Percentiles rank a stretch among this genome's conserved stretches.
phyloP scores from a whole-genome alignment of 1,284 basidiomycete species.

The Gomphus sp. region DNA sequence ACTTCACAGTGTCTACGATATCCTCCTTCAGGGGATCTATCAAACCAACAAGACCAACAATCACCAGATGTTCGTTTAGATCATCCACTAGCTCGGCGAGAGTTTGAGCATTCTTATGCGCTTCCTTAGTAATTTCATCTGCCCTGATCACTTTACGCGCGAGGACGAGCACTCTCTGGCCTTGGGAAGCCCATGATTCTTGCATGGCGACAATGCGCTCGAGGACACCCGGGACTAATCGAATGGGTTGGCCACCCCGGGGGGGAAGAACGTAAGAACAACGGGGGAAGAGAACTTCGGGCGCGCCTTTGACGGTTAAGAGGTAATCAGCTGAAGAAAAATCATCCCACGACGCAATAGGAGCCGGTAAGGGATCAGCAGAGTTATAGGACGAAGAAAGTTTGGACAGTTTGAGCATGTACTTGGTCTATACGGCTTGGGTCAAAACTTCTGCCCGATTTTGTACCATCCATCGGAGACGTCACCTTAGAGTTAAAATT shows the following conservation, averaged over 20 bases:
- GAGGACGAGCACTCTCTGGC: slow-evolving; percentile 48
- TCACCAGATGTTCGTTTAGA: slow-evolving; percentile 34
- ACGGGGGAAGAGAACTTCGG: slow-evolving; percentile 45
- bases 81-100: slow-evolving; percentile 30
- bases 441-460: neutral
- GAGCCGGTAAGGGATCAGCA: slow-evolving; percentile 16
- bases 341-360: slow-evolving; percentile 23
- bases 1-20: slow-evolving; percentile 40
- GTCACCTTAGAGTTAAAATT: slow-evolving; percentile 44
- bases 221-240: slow-evolving; percentile 24
- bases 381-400: slow-evolving; percentile 1
- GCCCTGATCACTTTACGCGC: slow-evolving; percentile 27
- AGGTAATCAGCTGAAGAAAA: slow-evolving; percentile 26
- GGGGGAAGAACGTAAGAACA: slow-evolving; percentile 31
- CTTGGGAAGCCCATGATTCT: slow-evolving; percentile 42
- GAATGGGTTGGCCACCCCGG: slow-evolving; percentile 22
- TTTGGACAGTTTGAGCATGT: slow-evolving; percentile 36
- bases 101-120: slow-evolving; percentile 25
- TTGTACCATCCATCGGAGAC: neutral
- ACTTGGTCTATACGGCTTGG: slow-evolving; percentile 36
- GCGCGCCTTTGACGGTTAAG: slow-evolving; percentile 45
- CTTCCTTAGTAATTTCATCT: slow-evolving; percentile 20
- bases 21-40: slow-evolving; percentile 57
- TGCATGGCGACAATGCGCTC: slow-evolving; percentile 32
- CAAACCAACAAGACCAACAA: slow-evolving; percentile 56